phyloP scores from a whole-genome alignment of 495 filamentous ascomycete species.

The Neurospora intermedia region DNA sequence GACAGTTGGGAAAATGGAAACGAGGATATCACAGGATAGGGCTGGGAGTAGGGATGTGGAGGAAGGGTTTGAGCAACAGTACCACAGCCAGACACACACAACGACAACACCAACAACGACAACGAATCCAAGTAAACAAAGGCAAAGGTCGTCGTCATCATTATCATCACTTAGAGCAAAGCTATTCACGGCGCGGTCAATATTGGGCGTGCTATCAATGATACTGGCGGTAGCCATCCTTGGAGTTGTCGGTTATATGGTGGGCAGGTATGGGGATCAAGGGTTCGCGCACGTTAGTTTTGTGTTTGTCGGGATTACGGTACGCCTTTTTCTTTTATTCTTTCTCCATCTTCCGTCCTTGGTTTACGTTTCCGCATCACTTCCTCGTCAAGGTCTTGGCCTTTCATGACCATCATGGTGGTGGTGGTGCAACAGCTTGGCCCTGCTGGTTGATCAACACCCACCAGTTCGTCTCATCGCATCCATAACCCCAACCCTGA shows the following conservation, averaged over 20 bases:
- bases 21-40: background rate
- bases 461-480: background rate
- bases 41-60: background rate
- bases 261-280: conserved; percentile 6
- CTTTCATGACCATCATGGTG: background rate
- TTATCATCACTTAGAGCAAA: background rate
- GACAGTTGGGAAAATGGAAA: background rate
- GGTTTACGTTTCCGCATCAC: background rate
- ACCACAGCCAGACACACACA: background rate
- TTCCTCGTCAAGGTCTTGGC: background rate
- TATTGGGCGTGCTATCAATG: conserved; percentile 4
- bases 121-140: background rate
- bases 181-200: conserved; percentile 4
- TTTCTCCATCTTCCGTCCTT: background rate
- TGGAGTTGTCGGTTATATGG: conserved; percentile 13
- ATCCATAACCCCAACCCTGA: background rate
- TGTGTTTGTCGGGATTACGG: conserved; percentile 14
- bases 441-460: background rate
- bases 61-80: background rate
- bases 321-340: background rate
- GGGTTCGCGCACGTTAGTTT: conserved; percentile 14
- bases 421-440: background rate
- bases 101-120: background rate
- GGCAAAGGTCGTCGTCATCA: background rate
- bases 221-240: conserved; percentile 11